Evolutionary conservation across 2,329 filamentous ascomycete species (phyloP), one percentile per base, ranked within the genome.

Genomic region (Rhytidhysteron rufulum): DNA sequence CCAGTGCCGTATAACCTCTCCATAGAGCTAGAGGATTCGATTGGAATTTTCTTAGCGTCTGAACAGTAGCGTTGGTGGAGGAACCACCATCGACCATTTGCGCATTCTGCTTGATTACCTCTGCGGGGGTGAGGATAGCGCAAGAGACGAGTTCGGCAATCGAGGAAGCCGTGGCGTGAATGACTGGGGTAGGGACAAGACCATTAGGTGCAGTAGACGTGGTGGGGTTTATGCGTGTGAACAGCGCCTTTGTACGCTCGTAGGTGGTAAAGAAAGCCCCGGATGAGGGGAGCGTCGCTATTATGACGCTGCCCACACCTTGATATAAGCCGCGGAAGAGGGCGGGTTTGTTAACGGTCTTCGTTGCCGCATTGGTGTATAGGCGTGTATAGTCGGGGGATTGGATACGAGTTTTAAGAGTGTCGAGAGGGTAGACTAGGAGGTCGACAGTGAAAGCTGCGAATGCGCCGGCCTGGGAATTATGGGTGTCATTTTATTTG

Each of bases 51-150:
- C 65, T 61, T 8, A 85, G 60, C 0, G 80, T 80, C 58, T 79
- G 65, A 5, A 82, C 32, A 63, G 77, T 80, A 0, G 77, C 74
- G 40, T 72, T 72, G 34, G 61, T 64, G 24, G 49, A 44, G 22
- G 52, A 32, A 34, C 25, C 66, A 41, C 53, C 55, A 9, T 58
- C 43, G 1, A 93, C 72, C 77, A 95, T 89, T 64, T 95, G 89
- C 0, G 90, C 88, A 64, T 95, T 95, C 61, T 95, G 89, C 69
- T 96, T 95, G 48, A 95, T 79, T 6, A 95, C 87, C 62, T 95
- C 89, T 11, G 88, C 88, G 0, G 89, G 90, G 0, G 89, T 91
- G 25, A 95, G 78, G 45, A 95, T 86, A 16, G 88, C 74, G 59
- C 90, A 95, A 4, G 88, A 90, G 3, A 88, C 86, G 51, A 89